Evolutionary conservation across 192 early-diverging fungal genomes (phyloP).

Genomic region (Dissophora globulifera): DNA sequence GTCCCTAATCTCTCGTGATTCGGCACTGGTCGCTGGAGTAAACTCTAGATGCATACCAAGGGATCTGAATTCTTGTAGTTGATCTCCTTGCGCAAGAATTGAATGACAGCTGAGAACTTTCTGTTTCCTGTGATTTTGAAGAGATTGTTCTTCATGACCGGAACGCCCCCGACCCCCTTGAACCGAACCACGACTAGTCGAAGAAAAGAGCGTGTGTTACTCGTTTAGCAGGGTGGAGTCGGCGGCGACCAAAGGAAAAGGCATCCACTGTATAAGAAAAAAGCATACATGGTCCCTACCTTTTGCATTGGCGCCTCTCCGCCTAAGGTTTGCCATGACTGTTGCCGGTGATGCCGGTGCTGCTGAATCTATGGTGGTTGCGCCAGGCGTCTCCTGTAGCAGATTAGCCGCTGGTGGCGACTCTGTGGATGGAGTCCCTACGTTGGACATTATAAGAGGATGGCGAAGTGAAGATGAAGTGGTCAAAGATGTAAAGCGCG

Average conservation of each 20-base stretch:
- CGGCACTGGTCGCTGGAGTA: no score
- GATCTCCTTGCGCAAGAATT: constrained; percentile 86
- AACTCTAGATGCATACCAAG: constrained; percentile 67
- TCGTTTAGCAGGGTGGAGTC: no score
- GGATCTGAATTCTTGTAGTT: constrained; percentile 79
- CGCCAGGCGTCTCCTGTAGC: constrained; percentile 1
- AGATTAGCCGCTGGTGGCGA: constrained; percentile 29
- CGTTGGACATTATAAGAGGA: constrained; percentile 25
- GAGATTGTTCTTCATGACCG: constrained; percentile 87
- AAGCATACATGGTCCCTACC: constrained; percentile 48
- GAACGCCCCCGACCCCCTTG: constrained; percentile 86
- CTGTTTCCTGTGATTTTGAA: constrained; percentile 88
- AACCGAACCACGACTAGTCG: no score
- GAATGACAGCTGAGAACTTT: constrained; percentile 85
- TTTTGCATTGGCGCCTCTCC: constrained; percentile 61
- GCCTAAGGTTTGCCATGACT: constrained; percentile 49
- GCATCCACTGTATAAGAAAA: constrained; percentile 70
- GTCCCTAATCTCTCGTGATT: no score
- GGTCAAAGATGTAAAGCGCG: neutral
- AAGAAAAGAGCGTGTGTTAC: no score
- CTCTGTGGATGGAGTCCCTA: constrained; percentile 45
- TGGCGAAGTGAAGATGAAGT: neutral
- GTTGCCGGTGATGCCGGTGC: constrained; percentile 31
- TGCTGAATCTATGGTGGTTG: constrained; percentile 5
- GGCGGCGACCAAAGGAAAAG: no score